Conservation (phyloP, 2,329 filamentous ascomycete genomes). For the Aureobasidium subglaciale region DNA sequence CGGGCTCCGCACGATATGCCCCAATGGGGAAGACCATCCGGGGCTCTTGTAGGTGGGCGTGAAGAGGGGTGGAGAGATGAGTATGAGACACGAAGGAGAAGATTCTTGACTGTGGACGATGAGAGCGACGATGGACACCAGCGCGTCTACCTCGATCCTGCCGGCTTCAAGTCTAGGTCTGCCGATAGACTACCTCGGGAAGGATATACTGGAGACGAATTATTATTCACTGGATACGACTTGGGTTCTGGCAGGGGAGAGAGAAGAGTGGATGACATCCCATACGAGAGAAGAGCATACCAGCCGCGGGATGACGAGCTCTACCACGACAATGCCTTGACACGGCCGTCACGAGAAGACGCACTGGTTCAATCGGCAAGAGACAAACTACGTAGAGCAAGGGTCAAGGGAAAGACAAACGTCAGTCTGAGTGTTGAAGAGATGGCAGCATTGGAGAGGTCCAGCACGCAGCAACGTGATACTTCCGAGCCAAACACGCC, state of each 20-base stretch:
- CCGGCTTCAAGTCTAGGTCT: constrained; percentile 25
- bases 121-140: constrained; percentile 39
- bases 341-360: constrained; percentile 58
- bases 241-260: constrained; percentile 35
- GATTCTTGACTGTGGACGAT: constrained; percentile 60
- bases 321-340: neutral
- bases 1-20: constrained; percentile 85
- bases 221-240: constrained; percentile 44
- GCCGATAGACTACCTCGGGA: constrained; percentile 19
- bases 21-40: constrained; percentile 98
- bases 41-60: constrained; percentile 37
- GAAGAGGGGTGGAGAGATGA: constrained; percentile 54
- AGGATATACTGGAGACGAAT: constrained; percentile 37
- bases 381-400: constrained; percentile 70
- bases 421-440: constrained; percentile 76
- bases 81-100: constrained; percentile 42
- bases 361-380: constrained; percentile 69
- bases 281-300: constrained; percentile 42
- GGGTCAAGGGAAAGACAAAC: constrained; percentile 66
- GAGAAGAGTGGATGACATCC: constrained; percentile 26
- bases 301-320: constrained; percentile 37
- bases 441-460: constrained; percentile 68
- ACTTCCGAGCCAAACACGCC: constrained; percentile 20
- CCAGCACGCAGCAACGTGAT: constrained; percentile 22
- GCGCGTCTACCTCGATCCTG: constrained; percentile 37